A percentile compares a stretch with the other conserved stretches of the same genome.
Conservation (phyloP, 495 filamentous ascomycete genomes). For the Melanomma pulvis-pyrius region DNA sequence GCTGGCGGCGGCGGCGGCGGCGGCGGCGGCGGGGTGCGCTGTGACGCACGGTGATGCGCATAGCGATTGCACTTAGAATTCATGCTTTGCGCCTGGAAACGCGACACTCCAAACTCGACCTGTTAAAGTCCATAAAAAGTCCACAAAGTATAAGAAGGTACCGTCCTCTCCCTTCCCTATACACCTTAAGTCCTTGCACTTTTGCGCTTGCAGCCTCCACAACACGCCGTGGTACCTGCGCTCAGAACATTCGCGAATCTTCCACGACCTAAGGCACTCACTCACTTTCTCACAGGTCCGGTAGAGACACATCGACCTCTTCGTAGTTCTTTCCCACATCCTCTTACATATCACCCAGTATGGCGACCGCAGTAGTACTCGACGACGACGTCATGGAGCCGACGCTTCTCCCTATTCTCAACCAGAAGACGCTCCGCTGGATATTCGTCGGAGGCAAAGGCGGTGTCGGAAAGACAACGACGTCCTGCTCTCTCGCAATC, state of each 20-base stretch:
- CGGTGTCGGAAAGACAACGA: constrained; percentile 99
- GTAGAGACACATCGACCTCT: background rate
- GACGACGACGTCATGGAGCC: constrained; percentile 81
- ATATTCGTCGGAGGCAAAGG: constrained; percentile 99
- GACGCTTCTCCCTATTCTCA: constrained; percentile 88
- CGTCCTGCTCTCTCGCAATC: constrained; percentile 95
- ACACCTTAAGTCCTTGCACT: background rate
- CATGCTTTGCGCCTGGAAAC: background rate
- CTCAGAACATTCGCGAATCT: constrained; percentile 26
- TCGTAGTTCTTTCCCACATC: background rate
- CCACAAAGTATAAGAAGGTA: background rate
- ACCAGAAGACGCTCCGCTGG: constrained; percentile 94
- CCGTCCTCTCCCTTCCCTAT: background rate
- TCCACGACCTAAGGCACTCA: background rate
- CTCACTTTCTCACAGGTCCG: background rate
- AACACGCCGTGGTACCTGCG: background rate
- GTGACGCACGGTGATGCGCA: background rate
- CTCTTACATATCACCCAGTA: constrained; percentile 38
- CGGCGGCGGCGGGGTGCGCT: background rate
- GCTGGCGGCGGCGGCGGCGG: too few relatives aligned
- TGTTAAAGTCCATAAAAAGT: background rate
- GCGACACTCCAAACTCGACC: background rate
- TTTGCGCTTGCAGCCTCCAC: background rate
- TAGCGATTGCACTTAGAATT: background rate
- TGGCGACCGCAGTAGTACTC: constrained; percentile 66